Percentiles rank a stretch among this genome's conserved stretches.
phyloP scores from a whole-genome alignment of 2,329 filamentous ascomycete genomes.

The Ophiostoma perfectum region DNA sequence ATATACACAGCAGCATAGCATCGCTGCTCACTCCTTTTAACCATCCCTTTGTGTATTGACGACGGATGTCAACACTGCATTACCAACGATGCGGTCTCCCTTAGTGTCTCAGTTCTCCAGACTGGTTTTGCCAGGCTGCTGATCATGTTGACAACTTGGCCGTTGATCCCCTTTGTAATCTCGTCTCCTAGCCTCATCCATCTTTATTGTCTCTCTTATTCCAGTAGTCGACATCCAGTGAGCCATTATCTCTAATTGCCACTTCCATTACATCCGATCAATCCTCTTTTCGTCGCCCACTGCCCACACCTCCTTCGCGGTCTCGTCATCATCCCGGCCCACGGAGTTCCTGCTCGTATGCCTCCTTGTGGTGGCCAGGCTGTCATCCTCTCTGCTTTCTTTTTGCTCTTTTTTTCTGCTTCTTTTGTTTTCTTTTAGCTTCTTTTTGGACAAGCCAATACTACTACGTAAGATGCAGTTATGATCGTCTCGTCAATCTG shows the following conservation, averaged over 20 bases:
- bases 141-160: background rate
- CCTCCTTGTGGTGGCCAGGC: background rate
- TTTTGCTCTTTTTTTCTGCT: background rate
- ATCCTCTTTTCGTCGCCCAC: background rate
- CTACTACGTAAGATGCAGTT: background rate
- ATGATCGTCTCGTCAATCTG: slow-evolving; percentile 1
- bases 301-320: background rate
- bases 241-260: background rate
- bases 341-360: background rate
- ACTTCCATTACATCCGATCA: background rate
- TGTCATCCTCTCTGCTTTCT: background rate
- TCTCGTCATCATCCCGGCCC: slow-evolving; percentile 3
- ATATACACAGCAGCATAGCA: no score
- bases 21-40: no score
- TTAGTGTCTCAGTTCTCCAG: background rate
- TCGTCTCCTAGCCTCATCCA: background rate
- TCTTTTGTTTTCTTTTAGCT: background rate
- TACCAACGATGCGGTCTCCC: background rate
- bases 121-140: background rate
- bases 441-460: background rate
- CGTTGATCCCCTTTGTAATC: background rate
- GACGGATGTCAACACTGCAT: background rate
- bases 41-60: no score
- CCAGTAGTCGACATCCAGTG: no score
- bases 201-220: no score